phyloP scores from a whole-genome alignment of 192 early-diverging fungal genomes.

The Rhizoclosmatium globosum region DNA sequence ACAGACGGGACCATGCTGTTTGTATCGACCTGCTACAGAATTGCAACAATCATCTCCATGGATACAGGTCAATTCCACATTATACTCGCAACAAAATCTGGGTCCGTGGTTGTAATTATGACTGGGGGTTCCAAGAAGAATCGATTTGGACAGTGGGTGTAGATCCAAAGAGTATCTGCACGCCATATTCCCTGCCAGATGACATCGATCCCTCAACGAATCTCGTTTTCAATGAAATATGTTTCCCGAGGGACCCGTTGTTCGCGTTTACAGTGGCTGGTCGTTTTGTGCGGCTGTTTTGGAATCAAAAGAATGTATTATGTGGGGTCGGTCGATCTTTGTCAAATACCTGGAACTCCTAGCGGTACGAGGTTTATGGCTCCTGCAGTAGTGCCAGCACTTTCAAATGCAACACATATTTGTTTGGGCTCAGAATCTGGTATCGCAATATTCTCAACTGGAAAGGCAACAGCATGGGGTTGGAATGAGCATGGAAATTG shows the following conservation, averaged over 20 bases:
- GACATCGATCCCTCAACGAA: background rate
- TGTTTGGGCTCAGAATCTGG: constrained; percentile 83
- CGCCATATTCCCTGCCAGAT: background rate
- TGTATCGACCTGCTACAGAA: background rate
- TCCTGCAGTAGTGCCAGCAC: constrained; percentile 15
- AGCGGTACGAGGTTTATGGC: background rate
- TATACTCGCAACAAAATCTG: constrained; percentile 15
- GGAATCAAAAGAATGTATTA: constrained; percentile 43
- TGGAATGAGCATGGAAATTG: constrained; percentile 98
- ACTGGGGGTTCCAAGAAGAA: constrained; percentile 27
- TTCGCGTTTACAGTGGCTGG: constrained; percentile 60
- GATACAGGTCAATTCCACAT: constrained; percentile 46
- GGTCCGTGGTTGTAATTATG: background rate
- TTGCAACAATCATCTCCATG: constrained; percentile 59
- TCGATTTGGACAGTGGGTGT: constrained; percentile 26
- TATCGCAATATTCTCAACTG: constrained; percentile 57
- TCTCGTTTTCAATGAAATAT: constrained; percentile 4
- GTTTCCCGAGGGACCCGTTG: background rate
- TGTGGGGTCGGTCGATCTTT: constrained; percentile 83
- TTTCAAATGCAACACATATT: constrained; percentile 28
- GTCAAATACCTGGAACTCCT: constrained; percentile 57
- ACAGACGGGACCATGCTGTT: background rate
- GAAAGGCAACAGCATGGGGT: constrained; percentile 75
- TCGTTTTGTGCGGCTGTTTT: constrained; percentile 55
- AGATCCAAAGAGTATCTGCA: background rate